Conservation (phyloP, 2,329 filamentous ascomycete genomes). For the Scopulariopsis brevicaulis region DNA sequence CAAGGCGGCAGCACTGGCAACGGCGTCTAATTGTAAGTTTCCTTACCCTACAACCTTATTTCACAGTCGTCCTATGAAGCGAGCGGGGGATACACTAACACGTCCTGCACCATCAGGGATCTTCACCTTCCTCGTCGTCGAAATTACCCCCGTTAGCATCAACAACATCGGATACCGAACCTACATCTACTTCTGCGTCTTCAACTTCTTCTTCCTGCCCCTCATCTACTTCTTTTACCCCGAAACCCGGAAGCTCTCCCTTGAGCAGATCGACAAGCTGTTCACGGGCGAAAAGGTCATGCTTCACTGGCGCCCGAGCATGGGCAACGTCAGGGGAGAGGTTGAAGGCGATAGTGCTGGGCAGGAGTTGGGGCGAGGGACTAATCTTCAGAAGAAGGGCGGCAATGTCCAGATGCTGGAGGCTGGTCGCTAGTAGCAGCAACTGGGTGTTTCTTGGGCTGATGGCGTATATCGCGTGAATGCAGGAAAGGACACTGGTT, state of each 20-base stretch:
- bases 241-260: slow-evolving; percentile 31
- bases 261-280: slow-evolving; percentile 35
- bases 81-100: no score
- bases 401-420: no score
- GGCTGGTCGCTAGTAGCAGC: no score
- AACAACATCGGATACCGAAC: slow-evolving; percentile 22
- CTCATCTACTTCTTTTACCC: slow-evolving; percentile 36
- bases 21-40: slow-evolving; percentile 19
- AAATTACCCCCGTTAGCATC: slow-evolving; percentile 41
- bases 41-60: no score
- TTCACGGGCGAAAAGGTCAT: slow-evolving; percentile 20
- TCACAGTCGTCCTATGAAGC: no score
- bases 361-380: no score
- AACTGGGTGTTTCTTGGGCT: no score
- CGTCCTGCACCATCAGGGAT: slow-evolving; percentile 3
- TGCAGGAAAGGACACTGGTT: no score
- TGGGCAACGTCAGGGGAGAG: slow-evolving; percentile 17
- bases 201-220: slow-evolving; percentile 26
- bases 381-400: no score
- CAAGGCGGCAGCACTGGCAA: slow-evolving; percentile 22
- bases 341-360: no score
- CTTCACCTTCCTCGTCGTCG: slow-evolving; percentile 34
- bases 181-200: slow-evolving; percentile 24
- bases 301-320: slow-evolving; percentile 18
- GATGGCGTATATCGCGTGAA: no score